A percentile compares a stretch with the other conserved stretches of the same genome.
Evolutionary conservation across 139 green algal genomes (phyloP).

Genomic region (Micromonas pusilla): DNA sequence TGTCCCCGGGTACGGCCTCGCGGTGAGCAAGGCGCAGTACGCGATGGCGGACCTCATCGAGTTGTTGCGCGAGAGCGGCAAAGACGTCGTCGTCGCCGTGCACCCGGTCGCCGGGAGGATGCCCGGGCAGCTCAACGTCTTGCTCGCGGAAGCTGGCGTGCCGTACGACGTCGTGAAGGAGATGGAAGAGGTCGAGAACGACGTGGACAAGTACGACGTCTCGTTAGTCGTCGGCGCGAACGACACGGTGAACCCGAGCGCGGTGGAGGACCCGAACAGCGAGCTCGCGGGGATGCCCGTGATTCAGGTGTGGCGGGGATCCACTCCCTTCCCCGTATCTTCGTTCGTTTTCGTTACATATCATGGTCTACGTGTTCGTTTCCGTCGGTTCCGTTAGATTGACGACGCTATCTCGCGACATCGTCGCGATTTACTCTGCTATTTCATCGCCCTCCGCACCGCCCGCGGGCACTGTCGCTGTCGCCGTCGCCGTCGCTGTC

Average conservation of each 20-base stretch:
- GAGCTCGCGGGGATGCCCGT: conserved; percentile 38
- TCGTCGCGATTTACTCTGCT: too few relatives aligned
- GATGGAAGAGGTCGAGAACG: conserved; percentile 38
- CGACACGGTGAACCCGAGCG: conserved; percentile 39
- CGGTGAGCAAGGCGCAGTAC: conserved; percentile 33
- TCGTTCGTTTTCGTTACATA: too few relatives aligned
- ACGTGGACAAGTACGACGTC: conserved; percentile 25
- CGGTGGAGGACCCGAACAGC: conserved; percentile 28
- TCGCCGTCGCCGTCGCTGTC: too few relatives aligned
- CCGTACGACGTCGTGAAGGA: conserved; percentile 36
- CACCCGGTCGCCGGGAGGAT: conserved; percentile 36
- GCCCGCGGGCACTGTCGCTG: too few relatives aligned
- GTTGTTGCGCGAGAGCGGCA: conserved; percentile 26
- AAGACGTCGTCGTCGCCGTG: conserved; percentile 33
- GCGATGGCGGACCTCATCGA: conserved; percentile 27
- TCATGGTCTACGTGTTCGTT: too few relatives aligned
- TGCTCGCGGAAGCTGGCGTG: conserved; percentile 36
- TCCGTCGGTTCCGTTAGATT: too few relatives aligned
- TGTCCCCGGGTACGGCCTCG: conserved; percentile 39
- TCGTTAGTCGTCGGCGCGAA: conserved; percentile 37
- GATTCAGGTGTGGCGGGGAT: conserved; percentile 35
- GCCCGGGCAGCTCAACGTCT: conserved; percentile 40
- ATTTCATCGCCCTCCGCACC: too few relatives aligned
- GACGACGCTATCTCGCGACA: too few relatives aligned
- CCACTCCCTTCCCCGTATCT: too few relatives aligned